phyloP scores from a whole-genome alignment of 2,329 filamentous ascomycete genomes.

The Uncinocarpus reesii region DNA sequence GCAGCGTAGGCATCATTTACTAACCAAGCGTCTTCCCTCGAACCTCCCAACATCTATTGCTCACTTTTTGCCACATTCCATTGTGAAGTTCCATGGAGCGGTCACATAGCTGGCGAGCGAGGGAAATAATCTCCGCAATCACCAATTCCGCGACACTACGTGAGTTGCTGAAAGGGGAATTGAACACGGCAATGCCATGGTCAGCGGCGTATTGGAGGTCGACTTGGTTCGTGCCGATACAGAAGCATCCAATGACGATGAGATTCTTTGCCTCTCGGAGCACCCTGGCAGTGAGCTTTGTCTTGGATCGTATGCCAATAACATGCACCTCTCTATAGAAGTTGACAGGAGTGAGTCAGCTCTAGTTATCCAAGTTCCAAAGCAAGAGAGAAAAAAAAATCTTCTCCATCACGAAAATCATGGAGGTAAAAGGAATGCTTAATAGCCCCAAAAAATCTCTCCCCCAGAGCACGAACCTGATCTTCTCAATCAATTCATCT shows the following conservation, averaged over 20 bases:
- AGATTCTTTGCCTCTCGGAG: constrained; percentile 85
- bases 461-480: constrained; percentile 51
- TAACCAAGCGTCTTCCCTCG: constrained; percentile 86
- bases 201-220: constrained; percentile 38
- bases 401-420: not conserved
- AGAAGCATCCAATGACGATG: constrained; percentile 95
- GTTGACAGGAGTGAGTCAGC: constrained; percentile 11
- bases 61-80: constrained; percentile 97
- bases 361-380: constrained; percentile 5
- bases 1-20: constrained; percentile 18
- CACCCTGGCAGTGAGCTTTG: constrained; percentile 77
- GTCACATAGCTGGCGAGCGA: constrained; percentile 86
- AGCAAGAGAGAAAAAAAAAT: not conserved
- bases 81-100: constrained; percentile 89
- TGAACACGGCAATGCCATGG: constrained; percentile 84
- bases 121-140: constrained; percentile 81
- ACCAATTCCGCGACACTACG: constrained; percentile 93
- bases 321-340: constrained; percentile 76
- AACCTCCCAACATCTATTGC: constrained; percentile 93
- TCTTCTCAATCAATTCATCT: constrained; percentile 92
- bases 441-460: not conserved
- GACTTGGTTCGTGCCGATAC: constrained; percentile 72
- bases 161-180: constrained; percentile 97
- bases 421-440: not conserved
- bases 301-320: constrained; percentile 96